Evolutionary conservation across 2,329 filamentous ascomycete species (phyloP), one percentile per base, ranked within the genome.

Genomic region (Botryotinia convoluta): DNA sequence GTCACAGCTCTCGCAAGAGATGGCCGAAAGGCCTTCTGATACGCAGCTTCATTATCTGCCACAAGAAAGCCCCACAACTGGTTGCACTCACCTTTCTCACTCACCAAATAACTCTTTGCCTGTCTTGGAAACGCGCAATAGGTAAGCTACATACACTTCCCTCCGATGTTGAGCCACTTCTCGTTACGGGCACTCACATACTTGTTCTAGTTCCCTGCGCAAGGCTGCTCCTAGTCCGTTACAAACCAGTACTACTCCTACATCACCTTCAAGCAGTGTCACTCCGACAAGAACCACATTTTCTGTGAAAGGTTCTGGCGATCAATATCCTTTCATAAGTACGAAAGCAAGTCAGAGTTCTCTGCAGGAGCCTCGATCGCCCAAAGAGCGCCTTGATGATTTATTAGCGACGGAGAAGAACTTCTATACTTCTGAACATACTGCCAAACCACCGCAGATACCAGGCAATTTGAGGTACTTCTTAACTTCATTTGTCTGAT

Each of bases 381-480:
- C 80, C 18, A 80, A 80, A 73, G 80, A 82, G 74, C 79, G 78
- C 76, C 77, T 81, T 68, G 79, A 82, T 77, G 80, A 81, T 73
- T 74, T 81, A 32, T 71, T 81, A 67, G 81, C 80, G 67, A 79
- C 79, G n/a, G 79, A 81, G 74, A 79, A 77, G 74, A 80, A 72
- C 68, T 80, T 80, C 72, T 82, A 80, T 74, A 75, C 72, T 35
- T 75, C 79, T 9, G 77, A 77, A 60, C 77, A 68, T 10, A 67
- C 14, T 48, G 37, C 16, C 37, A 68, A 29, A 37, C 51, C 62
- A 59, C 73, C 72, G 22, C 57, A 72, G 51, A 76, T 76, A 32
- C 73, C 75, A 26, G 75, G 71, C 39, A 73, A 72, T 60, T 63
- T 70, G 70, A 78, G 75, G 79, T 80, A 79, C 62, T 72, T 72